Conservation (phyloP, 805 yeast species). For the Torulaspora gathmanii region DNA sequence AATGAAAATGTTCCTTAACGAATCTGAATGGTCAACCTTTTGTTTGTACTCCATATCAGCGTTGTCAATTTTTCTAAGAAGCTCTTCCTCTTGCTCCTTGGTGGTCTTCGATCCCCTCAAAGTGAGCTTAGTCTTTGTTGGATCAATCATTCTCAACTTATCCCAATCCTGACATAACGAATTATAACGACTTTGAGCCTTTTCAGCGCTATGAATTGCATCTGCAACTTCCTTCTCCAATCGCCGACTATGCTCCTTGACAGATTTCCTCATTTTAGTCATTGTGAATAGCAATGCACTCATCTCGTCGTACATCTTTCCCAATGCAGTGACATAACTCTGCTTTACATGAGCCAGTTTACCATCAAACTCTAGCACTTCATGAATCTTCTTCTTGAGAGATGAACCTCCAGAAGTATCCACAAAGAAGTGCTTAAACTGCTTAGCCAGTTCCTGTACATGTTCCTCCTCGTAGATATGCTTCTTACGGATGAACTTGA, state of each 20-base stretch:
- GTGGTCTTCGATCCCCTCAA: constrained; percentile 74
- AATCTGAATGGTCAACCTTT: constrained; percentile 67
- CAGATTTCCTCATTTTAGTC: constrained; percentile 63
- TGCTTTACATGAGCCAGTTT: constrained; percentile 64
- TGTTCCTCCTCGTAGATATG: constrained; percentile 77
- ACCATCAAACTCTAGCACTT: constrained; percentile 73
- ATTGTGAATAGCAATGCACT: constrained; percentile 64
- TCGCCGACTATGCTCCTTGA: constrained; percentile 77
- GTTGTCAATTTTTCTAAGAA: constrained; percentile 68
- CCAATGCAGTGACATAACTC: constrained; percentile 73
- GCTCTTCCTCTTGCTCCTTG: constrained; percentile 84
- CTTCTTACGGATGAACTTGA: constrained; percentile 71
- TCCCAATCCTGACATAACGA: constrained; percentile 84
- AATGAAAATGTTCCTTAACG: constrained; percentile 67
- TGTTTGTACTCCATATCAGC: constrained; percentile 86
- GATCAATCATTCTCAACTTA: constrained; percentile 73
- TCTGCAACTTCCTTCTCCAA: constrained; percentile 83
- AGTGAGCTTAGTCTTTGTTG: constrained; percentile 74
- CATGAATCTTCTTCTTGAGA: constrained; percentile 60
- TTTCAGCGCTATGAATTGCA: constrained; percentile 77
- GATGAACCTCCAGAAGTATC: constrained; percentile 38
- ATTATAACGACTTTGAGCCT: constrained; percentile 75
- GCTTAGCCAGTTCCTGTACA: constrained; percentile 66
- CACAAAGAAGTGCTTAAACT: constrained; percentile 46
- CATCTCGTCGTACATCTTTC: constrained; percentile 82